Evolutionary conservation across 441 rosid species (phyloP).

Genomic region (Heliophila coronopifolia): DNA sequence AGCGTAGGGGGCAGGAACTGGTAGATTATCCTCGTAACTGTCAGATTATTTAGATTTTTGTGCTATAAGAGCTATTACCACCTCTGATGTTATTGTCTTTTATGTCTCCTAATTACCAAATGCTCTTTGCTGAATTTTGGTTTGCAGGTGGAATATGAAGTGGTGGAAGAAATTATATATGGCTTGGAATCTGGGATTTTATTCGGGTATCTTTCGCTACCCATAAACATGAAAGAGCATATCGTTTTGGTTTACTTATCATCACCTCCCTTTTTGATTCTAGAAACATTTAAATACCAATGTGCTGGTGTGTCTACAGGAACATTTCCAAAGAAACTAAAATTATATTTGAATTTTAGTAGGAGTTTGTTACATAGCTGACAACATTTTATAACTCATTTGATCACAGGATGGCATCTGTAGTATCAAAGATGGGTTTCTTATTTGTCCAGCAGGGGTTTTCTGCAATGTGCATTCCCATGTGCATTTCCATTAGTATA

Average conservation of each 20-base stretch:
- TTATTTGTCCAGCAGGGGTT: slow-evolving; percentile 86
- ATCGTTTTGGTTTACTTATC: neutral
- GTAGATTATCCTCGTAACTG: slow-evolving; percentile 28
- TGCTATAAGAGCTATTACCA: neutral
- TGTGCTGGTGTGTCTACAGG: neutral
- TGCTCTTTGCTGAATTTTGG: slow-evolving; percentile 20
- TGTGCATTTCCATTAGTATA: slow-evolving; percentile 76
- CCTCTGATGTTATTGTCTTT: neutral
- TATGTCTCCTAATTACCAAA: slow-evolving; percentile 5
- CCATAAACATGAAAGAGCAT: slow-evolving; percentile 9
- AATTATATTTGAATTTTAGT: neutral
- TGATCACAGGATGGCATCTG: slow-evolving; percentile 84
- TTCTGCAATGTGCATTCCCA: slow-evolving; percentile 58
- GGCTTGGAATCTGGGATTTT: slow-evolving; percentile 94
- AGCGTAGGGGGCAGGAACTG: slow-evolving; percentile 77
- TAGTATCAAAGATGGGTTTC: slow-evolving; percentile 94
- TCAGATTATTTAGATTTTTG: neutral
- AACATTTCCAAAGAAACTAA: neutral
- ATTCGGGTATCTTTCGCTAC: slow-evolving; percentile 56
- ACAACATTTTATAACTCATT: slow-evolving; percentile 11
- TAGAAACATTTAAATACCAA: neutral
- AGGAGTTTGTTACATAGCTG: slow-evolving; percentile 4
- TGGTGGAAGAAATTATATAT: slow-evolving; percentile 92
- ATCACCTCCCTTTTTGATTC: slow-evolving; percentile 2
- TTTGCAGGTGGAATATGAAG: slow-evolving; percentile 82